Evolutionary conservation across 805 yeast genomes (phyloP).

Genomic region (Hanseniaspora lachancei): DNA sequence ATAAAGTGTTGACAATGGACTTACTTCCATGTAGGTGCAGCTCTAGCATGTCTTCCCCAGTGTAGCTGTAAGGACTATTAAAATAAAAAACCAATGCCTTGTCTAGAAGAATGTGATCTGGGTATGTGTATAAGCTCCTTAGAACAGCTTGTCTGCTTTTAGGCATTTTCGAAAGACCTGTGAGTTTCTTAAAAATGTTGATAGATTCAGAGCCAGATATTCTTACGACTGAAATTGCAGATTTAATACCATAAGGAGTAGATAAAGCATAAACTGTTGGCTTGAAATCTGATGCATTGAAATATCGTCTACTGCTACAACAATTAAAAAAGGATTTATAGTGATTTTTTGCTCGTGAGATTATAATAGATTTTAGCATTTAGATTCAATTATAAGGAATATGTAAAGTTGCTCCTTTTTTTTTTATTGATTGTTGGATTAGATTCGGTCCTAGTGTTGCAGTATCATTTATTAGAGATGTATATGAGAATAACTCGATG

Average conservation of each 20-base stretch:
- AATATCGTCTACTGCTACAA: not conserved
- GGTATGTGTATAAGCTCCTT: conserved; percentile 37
- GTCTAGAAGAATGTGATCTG: conserved; percentile 41
- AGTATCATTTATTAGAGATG: too few relatives aligned
- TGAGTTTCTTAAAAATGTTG: conserved; percentile 35
- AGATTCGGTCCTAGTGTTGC: too few relatives aligned
- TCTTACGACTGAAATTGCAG: conserved; percentile 81
- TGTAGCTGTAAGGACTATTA: conserved; percentile 62
- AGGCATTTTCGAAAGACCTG: conserved; percentile 31
- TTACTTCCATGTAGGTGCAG: conserved; percentile 90
- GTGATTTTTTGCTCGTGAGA: not conserved
- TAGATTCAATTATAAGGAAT: too few relatives aligned
- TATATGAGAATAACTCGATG: too few relatives aligned
- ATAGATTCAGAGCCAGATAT: conserved; percentile 59
- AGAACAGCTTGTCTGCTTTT: conserved; percentile 44
- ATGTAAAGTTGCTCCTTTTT: too few relatives aligned
- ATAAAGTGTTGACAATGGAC: conserved; percentile 62
- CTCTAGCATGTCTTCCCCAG: conserved; percentile 86
- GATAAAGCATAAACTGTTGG: conserved; percentile 88
- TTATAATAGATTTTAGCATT: not conserved
- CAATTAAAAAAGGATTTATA: not conserved
- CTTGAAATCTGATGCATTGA: not conserved
- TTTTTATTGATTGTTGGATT: too few relatives aligned
- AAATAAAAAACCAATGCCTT: conserved; percentile 63
- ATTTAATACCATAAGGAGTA: conserved; percentile 54